Evolutionary conservation across 441 rosid species (phyloP).

Genomic region (Hura crepitans): DNA sequence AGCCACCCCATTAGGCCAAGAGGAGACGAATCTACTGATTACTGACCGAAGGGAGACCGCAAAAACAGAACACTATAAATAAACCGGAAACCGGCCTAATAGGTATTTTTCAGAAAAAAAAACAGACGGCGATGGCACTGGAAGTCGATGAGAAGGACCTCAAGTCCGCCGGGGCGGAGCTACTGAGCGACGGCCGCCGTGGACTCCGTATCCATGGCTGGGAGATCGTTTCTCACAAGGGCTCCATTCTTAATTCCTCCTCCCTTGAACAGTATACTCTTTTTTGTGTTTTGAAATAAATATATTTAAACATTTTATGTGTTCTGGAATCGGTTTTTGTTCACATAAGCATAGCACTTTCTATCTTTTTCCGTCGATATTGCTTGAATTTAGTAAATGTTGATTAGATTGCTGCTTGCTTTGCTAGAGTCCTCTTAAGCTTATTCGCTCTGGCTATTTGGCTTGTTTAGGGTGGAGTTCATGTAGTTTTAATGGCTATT

Average conservation of each 20-base stretch:
- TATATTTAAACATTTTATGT: neutral
- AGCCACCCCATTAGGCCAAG: too few relatives aligned
- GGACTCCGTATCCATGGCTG: slow-evolving; percentile 73
- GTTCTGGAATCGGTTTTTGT: neutral
- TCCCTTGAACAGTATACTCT: slow-evolving; percentile 41
- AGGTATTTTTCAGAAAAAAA: slow-evolving; percentile 8
- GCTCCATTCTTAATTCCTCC: slow-evolving; percentile 79
- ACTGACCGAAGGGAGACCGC: neutral
- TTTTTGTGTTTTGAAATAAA: neutral
- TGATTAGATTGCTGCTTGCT: neutral
- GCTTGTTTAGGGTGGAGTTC: neutral
- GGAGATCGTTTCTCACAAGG: slow-evolving; percentile 73
- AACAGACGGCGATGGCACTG: slow-evolving; percentile 43
- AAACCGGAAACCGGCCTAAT: neutral
- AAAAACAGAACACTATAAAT: neutral
- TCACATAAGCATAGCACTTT: neutral
- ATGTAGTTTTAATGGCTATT: neutral
- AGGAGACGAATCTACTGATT: neutral
- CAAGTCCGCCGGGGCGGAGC: slow-evolving; percentile 74
- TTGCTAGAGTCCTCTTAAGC: neutral
- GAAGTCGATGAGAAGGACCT: slow-evolving; percentile 67
- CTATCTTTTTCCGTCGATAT: neutral
- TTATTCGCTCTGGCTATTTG: neutral
- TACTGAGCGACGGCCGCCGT: slow-evolving; percentile 53
- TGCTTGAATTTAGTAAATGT: neutral